Evolutionary conservation across 768 basidiomycete species (phyloP).

Genomic region (Trametes sanguinea): DNA sequence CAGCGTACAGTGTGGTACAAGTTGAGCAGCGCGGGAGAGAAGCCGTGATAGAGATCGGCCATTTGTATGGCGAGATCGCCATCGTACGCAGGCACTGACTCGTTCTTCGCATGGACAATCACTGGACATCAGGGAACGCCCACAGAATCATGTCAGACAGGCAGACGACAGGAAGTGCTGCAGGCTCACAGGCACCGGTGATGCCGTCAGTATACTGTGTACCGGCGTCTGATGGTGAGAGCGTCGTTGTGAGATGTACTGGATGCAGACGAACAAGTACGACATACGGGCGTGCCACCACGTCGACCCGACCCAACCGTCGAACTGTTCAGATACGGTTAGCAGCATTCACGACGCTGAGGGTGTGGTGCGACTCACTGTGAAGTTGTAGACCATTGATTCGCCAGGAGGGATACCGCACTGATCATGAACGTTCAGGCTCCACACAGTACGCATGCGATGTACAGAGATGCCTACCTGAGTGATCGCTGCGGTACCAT

Average conservation of each 20-base stretch:
- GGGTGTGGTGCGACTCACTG: background rate
- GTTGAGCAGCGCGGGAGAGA: constrained; percentile 30
- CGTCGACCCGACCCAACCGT: constrained; percentile 46
- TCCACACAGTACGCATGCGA: background rate
- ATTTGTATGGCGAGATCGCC: constrained; percentile 44
- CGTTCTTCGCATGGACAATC: constrained; percentile 44
- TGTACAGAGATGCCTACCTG: constrained; percentile 1
- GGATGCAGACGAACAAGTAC: background rate
- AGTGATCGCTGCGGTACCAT: constrained; percentile 48
- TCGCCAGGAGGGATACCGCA: constrained; percentile 56
- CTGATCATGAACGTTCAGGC: constrained; percentile 27
- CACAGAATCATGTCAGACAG: background rate
- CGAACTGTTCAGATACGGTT: constrained; percentile 24
- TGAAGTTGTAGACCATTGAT: constrained; percentile 41
- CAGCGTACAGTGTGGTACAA: constrained; percentile 27
- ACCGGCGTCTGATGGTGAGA: constrained; percentile 11
- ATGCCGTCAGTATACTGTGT: constrained; percentile 51
- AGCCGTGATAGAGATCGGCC: constrained; percentile 37
- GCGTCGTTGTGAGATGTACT: background rate
- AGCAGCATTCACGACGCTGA: too few species aligned
- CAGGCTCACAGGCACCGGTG: constrained; percentile 39
- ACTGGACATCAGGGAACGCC: constrained; percentile 19
- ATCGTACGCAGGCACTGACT: constrained; percentile 40
- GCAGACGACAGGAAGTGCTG: background rate
- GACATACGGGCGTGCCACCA: constrained; percentile 48